Conservation (phyloP, 1,139 yeast genomes). For the Candida mesenterica region DNA sequence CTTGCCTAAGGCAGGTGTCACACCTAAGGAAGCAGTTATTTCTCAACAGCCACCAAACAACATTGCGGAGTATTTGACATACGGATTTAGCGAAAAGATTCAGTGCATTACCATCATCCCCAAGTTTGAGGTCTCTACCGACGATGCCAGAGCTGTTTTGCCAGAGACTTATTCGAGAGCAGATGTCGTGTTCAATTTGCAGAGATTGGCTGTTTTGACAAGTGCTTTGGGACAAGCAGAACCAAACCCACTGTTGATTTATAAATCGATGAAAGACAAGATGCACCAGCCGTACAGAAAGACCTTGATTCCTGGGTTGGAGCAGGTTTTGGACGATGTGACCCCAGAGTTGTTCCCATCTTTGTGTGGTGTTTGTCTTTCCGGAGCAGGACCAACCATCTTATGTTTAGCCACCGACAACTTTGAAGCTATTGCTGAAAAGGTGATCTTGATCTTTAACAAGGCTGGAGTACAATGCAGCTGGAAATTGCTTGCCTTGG, state of each 20-base stretch:
- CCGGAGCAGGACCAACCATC: conserved; percentile 98
- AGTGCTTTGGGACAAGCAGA: conserved; percentile 75
- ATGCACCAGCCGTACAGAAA: conserved; percentile 95
- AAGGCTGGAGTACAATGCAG: conserved; percentile 67
- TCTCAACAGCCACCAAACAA: conserved; percentile 64
- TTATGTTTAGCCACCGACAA: conserved; percentile 88
- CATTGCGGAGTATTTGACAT: conserved; percentile 87
- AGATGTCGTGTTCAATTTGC: conserved; percentile 85
- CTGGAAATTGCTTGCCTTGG: conserved; percentile 84
- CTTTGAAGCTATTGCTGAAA: conserved; percentile 78
- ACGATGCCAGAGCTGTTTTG: conserved; percentile 82
- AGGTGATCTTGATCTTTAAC: conserved; percentile 67
- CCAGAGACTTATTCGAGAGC: conserved; percentile 77
- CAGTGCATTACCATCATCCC: conserved; percentile 92
- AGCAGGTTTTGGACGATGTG: conserved; percentile 74
- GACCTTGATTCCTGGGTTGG: conserved; percentile 84
- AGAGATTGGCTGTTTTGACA: conserved; percentile 46
- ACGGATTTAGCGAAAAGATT: conserved; percentile 77
- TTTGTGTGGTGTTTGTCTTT: conserved; percentile 86
- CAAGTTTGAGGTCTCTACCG: conserved; percentile 90
- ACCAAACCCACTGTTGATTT: conserved; percentile 79
- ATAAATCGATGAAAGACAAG: conserved; percentile 94
- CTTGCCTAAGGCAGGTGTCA: conserved; percentile 65
- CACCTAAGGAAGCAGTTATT: conserved; percentile 53
- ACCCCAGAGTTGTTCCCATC: conserved; percentile 85